Evolutionary conservation across 2,329 filamentous ascomycete species (phyloP).

Genomic region (Aspergillus neoniger): DNA sequence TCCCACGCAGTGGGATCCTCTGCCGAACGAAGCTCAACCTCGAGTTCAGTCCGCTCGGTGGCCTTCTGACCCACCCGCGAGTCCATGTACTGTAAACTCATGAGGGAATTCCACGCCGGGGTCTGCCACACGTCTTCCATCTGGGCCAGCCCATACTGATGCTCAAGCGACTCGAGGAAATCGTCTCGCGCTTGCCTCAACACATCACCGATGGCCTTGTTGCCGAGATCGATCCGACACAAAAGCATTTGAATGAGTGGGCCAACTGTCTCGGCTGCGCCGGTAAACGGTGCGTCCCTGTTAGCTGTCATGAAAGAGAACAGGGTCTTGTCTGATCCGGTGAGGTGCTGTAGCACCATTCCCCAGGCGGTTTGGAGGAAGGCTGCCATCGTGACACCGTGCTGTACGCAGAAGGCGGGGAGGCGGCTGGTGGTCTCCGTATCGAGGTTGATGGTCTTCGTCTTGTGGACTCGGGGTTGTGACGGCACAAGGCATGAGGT

Average conservation of each 20-base stretch:
- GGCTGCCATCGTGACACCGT: not conserved
- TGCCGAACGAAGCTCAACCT: not conserved
- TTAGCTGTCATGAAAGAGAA: not conserved
- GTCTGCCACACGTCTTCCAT: not conserved
- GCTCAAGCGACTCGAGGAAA: not conserved
- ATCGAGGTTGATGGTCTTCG: not conserved
- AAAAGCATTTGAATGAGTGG: not conserved
- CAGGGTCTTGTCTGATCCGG: not conserved
- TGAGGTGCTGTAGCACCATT: not conserved
- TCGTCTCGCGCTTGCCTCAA: not conserved
- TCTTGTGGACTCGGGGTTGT: not conserved
- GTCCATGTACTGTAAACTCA: not conserved
- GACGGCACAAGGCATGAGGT: not conserved
- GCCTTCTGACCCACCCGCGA: not conserved
- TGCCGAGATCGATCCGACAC: not conserved
- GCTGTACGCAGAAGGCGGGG: not conserved
- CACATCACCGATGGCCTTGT: not conserved
- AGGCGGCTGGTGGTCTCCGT: not conserved
- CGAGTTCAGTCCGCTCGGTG: not conserved
- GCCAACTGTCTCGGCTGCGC: not conserved
- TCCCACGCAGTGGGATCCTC: not conserved
- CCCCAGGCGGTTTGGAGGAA: not conserved
- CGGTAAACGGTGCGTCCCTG: not conserved
- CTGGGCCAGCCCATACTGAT: not conserved
- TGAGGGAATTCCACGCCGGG: not conserved